Conservation (phyloP, 2,329 filamentous ascomycete genomes). For the Coniochaeta sp. region DNA sequence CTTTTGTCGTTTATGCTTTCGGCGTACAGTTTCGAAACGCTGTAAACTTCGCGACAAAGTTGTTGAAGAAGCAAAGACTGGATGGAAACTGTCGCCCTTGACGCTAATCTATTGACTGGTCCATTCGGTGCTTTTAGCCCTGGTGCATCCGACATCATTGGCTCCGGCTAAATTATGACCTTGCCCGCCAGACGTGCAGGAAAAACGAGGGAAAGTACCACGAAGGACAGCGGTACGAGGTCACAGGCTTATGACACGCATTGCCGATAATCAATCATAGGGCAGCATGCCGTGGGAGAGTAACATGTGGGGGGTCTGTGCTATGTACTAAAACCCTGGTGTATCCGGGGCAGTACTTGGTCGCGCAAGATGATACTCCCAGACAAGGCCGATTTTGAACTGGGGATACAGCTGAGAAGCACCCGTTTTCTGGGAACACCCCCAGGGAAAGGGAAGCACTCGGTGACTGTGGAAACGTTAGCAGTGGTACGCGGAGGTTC, state of each 20-base stretch:
- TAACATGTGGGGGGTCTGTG: not conserved
- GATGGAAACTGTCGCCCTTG: not conserved
- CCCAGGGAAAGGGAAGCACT: constrained; percentile 15
- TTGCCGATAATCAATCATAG: not conserved
- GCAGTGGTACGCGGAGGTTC: not conserved
- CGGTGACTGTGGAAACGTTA: not conserved
- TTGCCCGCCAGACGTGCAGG: not conserved
- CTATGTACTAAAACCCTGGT: not conserved
- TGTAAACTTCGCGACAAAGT: not conserved
- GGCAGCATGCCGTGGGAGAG: not conserved
- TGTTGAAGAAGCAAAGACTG: not conserved
- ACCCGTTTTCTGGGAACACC: constrained; percentile 10
- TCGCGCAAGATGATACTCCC: constrained; percentile 5
- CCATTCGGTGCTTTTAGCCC: constrained; percentile 3
- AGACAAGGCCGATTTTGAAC: constrained; percentile 18
- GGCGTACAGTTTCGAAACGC: not conserved
- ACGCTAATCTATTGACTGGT: constrained; percentile 1
- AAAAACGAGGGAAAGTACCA: not conserved
- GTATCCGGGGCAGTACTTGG: not conserved
- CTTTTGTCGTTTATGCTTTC: not conserved
- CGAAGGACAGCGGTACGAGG: not conserved
- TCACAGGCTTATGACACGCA: not conserved
- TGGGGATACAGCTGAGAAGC: constrained; percentile 9
- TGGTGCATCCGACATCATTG: not conserved
- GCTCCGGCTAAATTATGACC: constrained; percentile 1